phyloP scores from a whole-genome alignment of 2,329 filamentous ascomycete species.

The Neonectria magnoliae region DNA sequence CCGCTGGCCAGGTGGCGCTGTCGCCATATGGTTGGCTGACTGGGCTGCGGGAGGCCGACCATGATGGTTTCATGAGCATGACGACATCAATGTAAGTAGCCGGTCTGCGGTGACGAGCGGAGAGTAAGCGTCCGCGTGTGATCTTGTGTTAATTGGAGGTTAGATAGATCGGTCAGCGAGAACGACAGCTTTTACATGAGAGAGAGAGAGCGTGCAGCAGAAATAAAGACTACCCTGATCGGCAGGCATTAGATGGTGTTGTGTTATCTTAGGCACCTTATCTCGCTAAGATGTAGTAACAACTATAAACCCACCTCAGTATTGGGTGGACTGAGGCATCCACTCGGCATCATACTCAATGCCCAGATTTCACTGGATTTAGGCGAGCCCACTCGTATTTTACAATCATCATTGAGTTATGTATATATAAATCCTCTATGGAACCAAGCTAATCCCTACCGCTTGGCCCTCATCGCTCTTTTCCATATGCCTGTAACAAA shows the following conservation, averaged over 20 bases:
- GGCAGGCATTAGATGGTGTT: too few relatives aligned
- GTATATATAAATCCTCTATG: conserved; percentile 39
- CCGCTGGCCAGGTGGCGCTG: background rate
- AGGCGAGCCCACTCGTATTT: conserved; percentile 1
- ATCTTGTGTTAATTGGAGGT: background rate
- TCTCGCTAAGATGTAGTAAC: too few relatives aligned
- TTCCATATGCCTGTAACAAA: conserved; percentile 27
- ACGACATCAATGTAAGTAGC: background rate
- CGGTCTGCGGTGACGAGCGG: background rate
- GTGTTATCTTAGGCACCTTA: too few relatives aligned
- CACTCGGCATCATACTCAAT: too few relatives aligned
- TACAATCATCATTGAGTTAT: conserved; percentile 33
- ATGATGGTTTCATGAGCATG: background rate
- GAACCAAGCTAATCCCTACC: conserved; percentile 29
- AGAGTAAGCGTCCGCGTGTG: background rate
- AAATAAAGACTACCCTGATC: background rate
- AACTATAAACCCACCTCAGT: background rate
- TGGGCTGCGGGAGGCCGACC: conserved; percentile 34
- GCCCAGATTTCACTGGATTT: background rate
- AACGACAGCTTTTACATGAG: background rate
- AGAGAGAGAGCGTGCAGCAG: background rate
- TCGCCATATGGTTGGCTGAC: conserved; percentile 10
- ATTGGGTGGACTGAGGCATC: background rate
- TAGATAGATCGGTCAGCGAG: background rate
- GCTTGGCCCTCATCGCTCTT: conserved; percentile 29